Evolutionary conservation across 139 green algal species (phyloP), one percentile per base, ranked within the genome.

Genomic region (Tetratostichococcus sp.): DNA sequence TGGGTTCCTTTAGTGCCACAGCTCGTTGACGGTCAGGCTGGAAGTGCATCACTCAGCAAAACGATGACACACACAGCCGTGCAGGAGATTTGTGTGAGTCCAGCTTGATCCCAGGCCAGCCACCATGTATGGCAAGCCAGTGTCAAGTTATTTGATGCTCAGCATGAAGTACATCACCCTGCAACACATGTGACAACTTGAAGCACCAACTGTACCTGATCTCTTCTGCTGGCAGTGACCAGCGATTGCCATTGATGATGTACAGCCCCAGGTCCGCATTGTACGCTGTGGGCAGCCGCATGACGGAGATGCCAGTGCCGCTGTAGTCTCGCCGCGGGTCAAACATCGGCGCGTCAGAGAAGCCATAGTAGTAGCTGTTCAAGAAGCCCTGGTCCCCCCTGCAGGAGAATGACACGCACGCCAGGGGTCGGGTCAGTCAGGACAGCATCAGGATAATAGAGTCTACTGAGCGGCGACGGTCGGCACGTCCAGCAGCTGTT

Each of bases 231-330:
- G 86, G 76, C 31, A 93, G 31, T 65, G 85, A 87, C 88, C 88
- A 95, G 0, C 79, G 69, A 77, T 89, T 88, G 67, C 43, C 78
- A 75, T 85, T 88, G 25, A 90, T 62, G n/a, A 95, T 67, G 67
- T 78, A 95, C 28, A 95, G 78, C 1, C 90, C 90, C 1, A 95
- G 79, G 79, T 95, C 90, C 0, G 84, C 86, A 66, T 95, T 95
- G 81, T 83, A 95, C 0, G 32, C 23, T 1, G 86, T 89, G 21
- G 90, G 83, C 39, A 95, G 83, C 14, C 89, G 79, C 70, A 85
- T 86, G 17, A 62, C 19, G 50, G 50, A 62, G 14, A 62, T 28
- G 14, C 50, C 50, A 17, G 17, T 26, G 19, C 50, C 50, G 50
- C 17, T 26, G 50, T 62, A 62, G 50, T 62, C 50, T 17, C 50